Evolutionary conservation across 208 protist species (phyloP), one percentile per base, ranked within the genome.

Genomic region (Trypanosoma mega): DNA sequence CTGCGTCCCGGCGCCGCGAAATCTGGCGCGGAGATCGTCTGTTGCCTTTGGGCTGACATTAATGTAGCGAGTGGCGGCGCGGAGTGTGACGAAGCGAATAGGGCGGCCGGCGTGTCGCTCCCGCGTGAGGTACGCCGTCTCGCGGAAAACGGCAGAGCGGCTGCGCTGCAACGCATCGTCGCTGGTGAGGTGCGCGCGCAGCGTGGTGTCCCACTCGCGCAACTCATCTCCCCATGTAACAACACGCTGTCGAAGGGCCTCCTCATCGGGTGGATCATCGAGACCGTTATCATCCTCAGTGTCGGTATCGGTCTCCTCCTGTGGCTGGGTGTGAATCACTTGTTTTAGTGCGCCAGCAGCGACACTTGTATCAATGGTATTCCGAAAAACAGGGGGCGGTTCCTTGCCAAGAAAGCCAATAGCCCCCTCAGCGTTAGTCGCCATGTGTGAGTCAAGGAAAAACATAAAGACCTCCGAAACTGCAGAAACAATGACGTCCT

Each of bases 401-500:
- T 27, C 23, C 6, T 24, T 12, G 21, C 3, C 16, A 45, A 63
- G 3, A 26, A 57, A 43, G 16, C 18, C 5, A 41, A 20, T 29
- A 6, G 50, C 33, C 27, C 45, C 31, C 2, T 59, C 36, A 12
- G 30, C 30, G 44, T 43, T 20, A 6, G 33, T 31, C 12, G 20
- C 36, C 39, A 41, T 37, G 23, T 64, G 51, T 14, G 33, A 36
- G 1, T 59, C 27, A 12, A 72, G 21, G 20, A 64, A 33, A n/a
- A 54, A 41, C 16, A 33, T 18, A 49, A 72, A 72, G 39, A 72
- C 36, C 27, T 72, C 65, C 3, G 65, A 55, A 7, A 72, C n/a
- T 9, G 65, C 34, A 31, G 67, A 61, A 21, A 77, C 63, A 30
- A 94, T 81, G 27, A 80, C 78, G 49, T 94, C 87, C 63, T 94